phyloP scores from a whole-genome alignment of 768 basidiomycete species.

The Xerocomellus dryophilus region DNA sequence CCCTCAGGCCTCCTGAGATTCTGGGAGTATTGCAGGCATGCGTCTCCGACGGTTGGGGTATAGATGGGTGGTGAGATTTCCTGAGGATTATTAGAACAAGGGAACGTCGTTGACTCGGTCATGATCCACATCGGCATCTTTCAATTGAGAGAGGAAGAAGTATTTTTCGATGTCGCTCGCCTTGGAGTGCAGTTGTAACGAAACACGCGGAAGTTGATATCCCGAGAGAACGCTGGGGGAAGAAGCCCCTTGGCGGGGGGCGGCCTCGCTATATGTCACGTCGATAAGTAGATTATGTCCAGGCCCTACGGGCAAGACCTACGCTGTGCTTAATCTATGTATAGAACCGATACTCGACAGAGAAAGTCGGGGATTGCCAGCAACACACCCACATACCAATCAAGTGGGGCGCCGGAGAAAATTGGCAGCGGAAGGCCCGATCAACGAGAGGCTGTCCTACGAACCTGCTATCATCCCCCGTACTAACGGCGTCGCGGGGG shows the following conservation, averaged over 20 bases:
- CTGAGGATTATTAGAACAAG: constrained; percentile 20
- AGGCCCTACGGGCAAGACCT: constrained; percentile 5
- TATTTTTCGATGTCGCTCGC: constrained; percentile 77
- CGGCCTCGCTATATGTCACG: constrained; percentile 36
- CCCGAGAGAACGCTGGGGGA: constrained; percentile 55
- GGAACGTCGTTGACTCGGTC: constrained; percentile 20
- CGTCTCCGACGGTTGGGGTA: constrained; percentile 91
- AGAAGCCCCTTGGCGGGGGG: constrained; percentile 50
- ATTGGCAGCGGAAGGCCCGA: too few relatives aligned
- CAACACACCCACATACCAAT: constrained; percentile 1
- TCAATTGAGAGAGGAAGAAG: constrained; percentile 76
- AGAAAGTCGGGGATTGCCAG: constrained; percentile 8
- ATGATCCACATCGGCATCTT: constrained; percentile 66
- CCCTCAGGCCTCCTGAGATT: constrained; percentile 77
- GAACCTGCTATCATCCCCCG: too few relatives aligned
- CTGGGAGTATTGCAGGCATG: constrained; percentile 79
- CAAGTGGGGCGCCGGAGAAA: neutral
- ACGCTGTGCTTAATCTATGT: constrained; percentile 44
- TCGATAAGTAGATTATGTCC: constrained; percentile 1
- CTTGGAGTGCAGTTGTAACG: constrained; percentile 74
- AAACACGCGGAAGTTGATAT: constrained; percentile 55
- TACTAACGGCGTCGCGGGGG: too few relatives aligned
- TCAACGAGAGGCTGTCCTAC: too few relatives aligned
- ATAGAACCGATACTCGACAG: constrained; percentile 6
- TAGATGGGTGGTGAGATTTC: constrained; percentile 79